These are phyloP conservation scores for Auricularia cornea DNA, from an alignment of 768 basidiomycete species.

Conservation along the genomic window DNA sequence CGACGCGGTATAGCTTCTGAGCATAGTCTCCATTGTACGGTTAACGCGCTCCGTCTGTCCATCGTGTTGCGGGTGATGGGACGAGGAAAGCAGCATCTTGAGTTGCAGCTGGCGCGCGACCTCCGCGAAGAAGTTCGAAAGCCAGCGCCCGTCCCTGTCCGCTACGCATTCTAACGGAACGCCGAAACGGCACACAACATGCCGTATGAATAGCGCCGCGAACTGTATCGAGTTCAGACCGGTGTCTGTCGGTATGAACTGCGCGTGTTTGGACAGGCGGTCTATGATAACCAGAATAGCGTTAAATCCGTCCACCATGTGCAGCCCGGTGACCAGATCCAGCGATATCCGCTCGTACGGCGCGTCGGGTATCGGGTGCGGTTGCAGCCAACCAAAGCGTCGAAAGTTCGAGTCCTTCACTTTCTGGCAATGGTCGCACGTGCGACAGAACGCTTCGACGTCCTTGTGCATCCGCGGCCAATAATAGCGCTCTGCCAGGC, in stretches of 20 bases:
- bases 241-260: no score
- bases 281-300: no score
- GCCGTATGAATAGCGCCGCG: neutral
- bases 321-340: neutral
- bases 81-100: constrained; percentile 3
- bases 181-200: constrained; percentile 1
- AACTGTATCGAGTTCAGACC: neutral
- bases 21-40: constrained; percentile 22
- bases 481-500: constrained; percentile 18
- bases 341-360: constrained; percentile 12
- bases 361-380: constrained; percentile 5
- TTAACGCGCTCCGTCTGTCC: constrained; percentile 30
- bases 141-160: constrained; percentile 8
- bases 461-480: constrained; percentile 26
- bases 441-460: constrained; percentile 12
- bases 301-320: no score
- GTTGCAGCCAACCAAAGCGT: constrained; percentile 2
- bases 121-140: constrained; percentile 5
- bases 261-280: no score
- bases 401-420: constrained; percentile 3
- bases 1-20: constrained; percentile 22
- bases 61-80: constrained; percentile 21
- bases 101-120: neutral
- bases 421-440: constrained; percentile 13
- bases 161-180: constrained; percentile 7